phyloP scores from a whole-genome alignment of 352 stramenopile genomes.

The Globisporangium parvum region DNA sequence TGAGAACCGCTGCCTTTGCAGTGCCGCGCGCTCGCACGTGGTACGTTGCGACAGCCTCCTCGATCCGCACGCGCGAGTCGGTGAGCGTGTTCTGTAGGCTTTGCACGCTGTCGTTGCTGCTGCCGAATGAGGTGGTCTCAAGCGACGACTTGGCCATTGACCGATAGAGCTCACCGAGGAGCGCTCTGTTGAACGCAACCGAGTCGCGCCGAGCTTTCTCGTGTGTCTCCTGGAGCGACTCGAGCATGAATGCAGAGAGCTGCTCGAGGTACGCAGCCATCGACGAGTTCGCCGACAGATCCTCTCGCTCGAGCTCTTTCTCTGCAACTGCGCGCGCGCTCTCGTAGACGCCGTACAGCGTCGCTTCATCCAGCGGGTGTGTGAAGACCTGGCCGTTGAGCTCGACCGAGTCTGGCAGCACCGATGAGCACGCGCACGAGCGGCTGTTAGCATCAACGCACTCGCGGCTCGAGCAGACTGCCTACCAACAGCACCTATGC shows the following conservation, averaged over 20 bases:
- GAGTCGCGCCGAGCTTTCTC: constrained; percentile 30
- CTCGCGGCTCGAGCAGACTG: no score
- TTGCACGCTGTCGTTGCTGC: constrained; percentile 24
- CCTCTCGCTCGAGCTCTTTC: constrained; percentile 31
- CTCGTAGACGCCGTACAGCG: constrained; percentile 28
- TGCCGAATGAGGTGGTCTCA: constrained; percentile 5
- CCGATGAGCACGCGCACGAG: background rate
- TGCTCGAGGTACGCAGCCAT: constrained; percentile 35
- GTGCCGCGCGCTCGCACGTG: constrained; percentile 24
- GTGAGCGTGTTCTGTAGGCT: constrained; percentile 32
- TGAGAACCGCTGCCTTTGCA: constrained; percentile 25
- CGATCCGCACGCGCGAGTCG: constrained; percentile 26
- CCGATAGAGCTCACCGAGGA: constrained; percentile 40
- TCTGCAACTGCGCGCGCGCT: constrained; percentile 22
- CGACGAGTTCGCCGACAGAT: constrained; percentile 30
- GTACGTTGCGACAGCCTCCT: constrained; percentile 43
- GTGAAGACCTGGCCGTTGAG: constrained; percentile 22
- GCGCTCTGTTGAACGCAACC: constrained; percentile 32
- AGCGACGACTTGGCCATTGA: constrained; percentile 5
- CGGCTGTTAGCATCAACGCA: constrained; percentile 9
- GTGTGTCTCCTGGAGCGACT: constrained; percentile 24
- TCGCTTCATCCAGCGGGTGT: constrained; percentile 33
- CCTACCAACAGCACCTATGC: no score
- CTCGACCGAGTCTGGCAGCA: constrained; percentile 17
- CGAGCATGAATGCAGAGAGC: constrained; percentile 48